A percentile compares a stretch with the other conserved stretches of the same genome.
phyloP scores from a whole-genome alignment of 768 basidiomycete genomes.

The Leccinellum rugosiceps region DNA sequence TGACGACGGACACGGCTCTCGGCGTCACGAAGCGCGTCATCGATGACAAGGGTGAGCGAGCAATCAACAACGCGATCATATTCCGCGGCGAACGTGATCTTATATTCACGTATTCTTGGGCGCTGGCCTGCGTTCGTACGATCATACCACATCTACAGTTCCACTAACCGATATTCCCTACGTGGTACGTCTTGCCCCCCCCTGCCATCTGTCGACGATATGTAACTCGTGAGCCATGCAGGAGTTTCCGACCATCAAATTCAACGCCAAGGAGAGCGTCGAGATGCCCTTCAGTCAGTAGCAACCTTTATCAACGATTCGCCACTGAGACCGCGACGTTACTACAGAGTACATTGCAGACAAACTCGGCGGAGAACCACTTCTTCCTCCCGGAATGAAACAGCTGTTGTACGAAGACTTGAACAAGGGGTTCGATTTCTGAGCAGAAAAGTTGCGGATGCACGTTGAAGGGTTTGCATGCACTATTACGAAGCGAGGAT shows the following conservation, averaged over 20 bases:
- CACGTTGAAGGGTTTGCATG: too few species aligned
- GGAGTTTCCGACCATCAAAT: constrained; percentile 88
- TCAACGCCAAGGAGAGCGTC: constrained; percentile 85
- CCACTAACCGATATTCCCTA: constrained; percentile 71
- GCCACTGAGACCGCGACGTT: background rate
- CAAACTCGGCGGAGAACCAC: constrained; percentile 52
- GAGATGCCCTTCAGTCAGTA: constrained; percentile 96
- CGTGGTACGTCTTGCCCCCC: constrained; percentile 46
- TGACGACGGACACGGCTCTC: constrained; percentile 98
- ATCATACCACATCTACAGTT: constrained; percentile 32
- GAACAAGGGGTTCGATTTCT: constrained; percentile 73
- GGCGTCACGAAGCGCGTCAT: constrained; percentile 87
- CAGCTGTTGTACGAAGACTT: constrained; percentile 82
- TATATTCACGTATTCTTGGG: too few species aligned
- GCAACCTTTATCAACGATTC: background rate
- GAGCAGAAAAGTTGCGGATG: too few species aligned
- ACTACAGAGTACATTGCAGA: constrained; percentile 48
- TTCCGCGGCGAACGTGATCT: background rate
- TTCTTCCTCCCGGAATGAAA: constrained; percentile 88
- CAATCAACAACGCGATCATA: background rate
- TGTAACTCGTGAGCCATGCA: constrained; percentile 28
- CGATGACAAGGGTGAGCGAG: constrained; percentile 57
- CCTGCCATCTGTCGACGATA: too few species aligned
- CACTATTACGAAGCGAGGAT: too few species aligned
- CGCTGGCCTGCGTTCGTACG: background rate